Evolutionary conservation across 169 alveolate genomes (phyloP).

Genomic region (Eimeria maxima): DNA sequence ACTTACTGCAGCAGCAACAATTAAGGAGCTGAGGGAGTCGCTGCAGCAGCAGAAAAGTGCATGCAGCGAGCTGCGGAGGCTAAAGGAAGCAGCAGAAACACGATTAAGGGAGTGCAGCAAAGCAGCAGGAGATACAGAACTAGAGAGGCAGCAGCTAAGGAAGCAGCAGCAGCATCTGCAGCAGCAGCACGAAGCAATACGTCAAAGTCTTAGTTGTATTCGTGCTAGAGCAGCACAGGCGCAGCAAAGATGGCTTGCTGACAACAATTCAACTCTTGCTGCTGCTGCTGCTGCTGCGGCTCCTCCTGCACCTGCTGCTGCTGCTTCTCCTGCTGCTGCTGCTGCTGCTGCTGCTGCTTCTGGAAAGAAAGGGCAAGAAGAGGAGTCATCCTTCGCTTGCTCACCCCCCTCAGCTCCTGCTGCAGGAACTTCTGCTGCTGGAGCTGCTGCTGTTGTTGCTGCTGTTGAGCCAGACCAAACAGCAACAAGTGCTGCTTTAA

Average conservation of each 20-base stretch:
- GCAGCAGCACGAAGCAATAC: conserved; percentile 35
- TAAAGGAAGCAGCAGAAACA: conserved; percentile 48
- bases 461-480: not conserved
- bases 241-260: conserved; percentile 4
- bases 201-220: conserved; percentile 1
- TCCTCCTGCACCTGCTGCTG: too few species aligned
- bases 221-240: conserved; percentile 46
- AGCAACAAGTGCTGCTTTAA: not conserved
- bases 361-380: not conserved
- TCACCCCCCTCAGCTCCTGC: not conserved
- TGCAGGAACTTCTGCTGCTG: not conserved
- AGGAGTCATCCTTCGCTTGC: not conserved
- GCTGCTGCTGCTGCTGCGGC: not conserved
- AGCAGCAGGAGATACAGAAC: not conserved
- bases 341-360: too few species aligned
- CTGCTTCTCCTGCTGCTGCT: too few species aligned
- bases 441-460: not conserved
- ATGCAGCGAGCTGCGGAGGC: not conserved
- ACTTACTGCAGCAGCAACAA: not conserved
- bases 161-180: not conserved
- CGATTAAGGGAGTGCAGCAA: conserved; percentile 34
- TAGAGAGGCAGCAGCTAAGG: conserved; percentile 27
- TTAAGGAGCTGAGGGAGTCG: not conserved
- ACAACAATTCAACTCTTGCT: not conserved
- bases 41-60: conserved; percentile 18